Percentiles rank a stretch among this genome's conserved stretches.
Evolutionary conservation across 2,329 filamentous ascomycete genomes (phyloP).

Genomic region (Polychaeton citri): DNA sequence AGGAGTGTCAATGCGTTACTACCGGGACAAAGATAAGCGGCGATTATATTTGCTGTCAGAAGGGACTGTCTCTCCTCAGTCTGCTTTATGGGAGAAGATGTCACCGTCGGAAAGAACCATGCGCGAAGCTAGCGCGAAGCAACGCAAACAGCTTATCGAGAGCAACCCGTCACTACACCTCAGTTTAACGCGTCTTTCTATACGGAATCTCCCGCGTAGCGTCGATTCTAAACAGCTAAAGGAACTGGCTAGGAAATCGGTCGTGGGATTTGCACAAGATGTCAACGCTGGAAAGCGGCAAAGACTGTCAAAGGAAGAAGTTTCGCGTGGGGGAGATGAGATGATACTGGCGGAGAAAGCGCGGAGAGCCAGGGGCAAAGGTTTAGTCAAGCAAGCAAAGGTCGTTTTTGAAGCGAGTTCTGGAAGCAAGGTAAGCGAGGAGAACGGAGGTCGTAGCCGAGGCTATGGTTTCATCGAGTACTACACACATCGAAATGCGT

Average conservation of each 20-base stretch:
- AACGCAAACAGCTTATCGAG: conserved; percentile 82
- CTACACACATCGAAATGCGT: conserved; percentile 77
- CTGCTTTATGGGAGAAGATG: conserved; percentile 63
- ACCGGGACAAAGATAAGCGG: conserved; percentile 74
- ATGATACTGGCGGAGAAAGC: conserved; percentile 69
- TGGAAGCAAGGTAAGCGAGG: conserved; percentile 70
- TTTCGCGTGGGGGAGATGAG: conserved; percentile 62
- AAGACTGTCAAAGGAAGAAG: conserved; percentile 80
- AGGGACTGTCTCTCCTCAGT: conserved; percentile 66
- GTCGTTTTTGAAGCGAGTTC: conserved; percentile 82
- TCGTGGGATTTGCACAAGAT: conserved; percentile 86
- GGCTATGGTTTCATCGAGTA: conserved; percentile 98
- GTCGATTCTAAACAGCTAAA: conserved; percentile 81
- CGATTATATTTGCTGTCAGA: conserved; percentile 78
- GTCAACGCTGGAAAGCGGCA: conserved; percentile 65
- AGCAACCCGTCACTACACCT: conserved; percentile 80
- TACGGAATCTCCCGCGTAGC: conserved; percentile 80
- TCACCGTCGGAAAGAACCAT: conserved; percentile 71
- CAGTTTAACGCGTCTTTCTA: conserved; percentile 75
- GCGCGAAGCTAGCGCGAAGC: conserved; percentile 72
- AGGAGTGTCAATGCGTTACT: conserved; percentile 47
- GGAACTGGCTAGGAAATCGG: conserved; percentile 75
- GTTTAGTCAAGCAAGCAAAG: conserved; percentile 83
- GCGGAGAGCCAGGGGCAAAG: conserved; percentile 71
- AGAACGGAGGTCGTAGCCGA: conserved; percentile 65